Conservation (phyloP, 148 eudicot species). For the Chenopodium suecicum region DNA sequence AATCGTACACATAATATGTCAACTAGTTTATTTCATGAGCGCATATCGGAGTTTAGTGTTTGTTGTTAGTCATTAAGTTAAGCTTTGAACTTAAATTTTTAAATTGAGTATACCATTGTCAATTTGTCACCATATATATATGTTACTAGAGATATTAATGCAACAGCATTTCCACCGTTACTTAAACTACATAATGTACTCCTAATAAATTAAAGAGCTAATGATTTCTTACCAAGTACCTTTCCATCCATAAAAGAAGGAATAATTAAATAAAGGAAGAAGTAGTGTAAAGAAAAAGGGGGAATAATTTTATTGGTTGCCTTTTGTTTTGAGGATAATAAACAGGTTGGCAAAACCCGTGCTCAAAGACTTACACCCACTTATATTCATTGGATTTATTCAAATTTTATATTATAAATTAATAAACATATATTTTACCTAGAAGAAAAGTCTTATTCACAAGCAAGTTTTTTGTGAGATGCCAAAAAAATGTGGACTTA, state of each 20-base stretch:
- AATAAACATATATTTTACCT: not conserved
- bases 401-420: not conserved
- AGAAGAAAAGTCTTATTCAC: not conserved
- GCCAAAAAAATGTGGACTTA: not conserved
- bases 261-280: not conserved
- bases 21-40: too few relatives aligned
- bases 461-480: not conserved
- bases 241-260: conserved; percentile 7
- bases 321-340: not conserved
- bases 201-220: too few relatives aligned
- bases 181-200: too few relatives aligned
- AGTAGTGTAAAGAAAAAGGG: conserved; percentile 3
- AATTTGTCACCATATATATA: too few relatives aligned
- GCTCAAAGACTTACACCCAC: conserved; percentile 15
- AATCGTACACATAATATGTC: too few relatives aligned
- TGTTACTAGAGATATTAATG: too few relatives aligned
- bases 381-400: not conserved
- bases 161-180: too few relatives aligned
- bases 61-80: too few relatives aligned
- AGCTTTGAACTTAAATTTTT: too few relatives aligned
- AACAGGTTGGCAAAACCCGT: conserved; percentile 14
- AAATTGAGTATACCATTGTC: too few relatives aligned
- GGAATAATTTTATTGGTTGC: conserved; percentile 1
- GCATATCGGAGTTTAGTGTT: too few relatives aligned
- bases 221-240: not conserved